Base-by-base conservation (phyloP, 2,329 filamentous ascomycete genomes). In the Penicillium sp. region DNA sequence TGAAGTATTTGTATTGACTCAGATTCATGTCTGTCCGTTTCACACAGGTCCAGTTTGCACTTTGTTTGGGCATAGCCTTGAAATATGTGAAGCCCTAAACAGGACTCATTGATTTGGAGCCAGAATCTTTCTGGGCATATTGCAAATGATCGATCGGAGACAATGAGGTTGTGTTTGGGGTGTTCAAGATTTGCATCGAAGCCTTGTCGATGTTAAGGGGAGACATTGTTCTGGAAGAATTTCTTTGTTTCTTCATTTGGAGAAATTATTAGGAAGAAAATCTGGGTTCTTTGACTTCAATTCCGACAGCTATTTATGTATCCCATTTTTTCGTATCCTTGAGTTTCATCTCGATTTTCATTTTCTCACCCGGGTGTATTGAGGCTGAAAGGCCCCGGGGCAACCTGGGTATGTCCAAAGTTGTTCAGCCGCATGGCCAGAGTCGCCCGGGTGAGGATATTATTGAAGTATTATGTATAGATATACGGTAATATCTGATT, bases 11-110 rank as follows among this genome's bases (percentile, higher is more conserved):
- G 3, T 59, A 52, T 53, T 75, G 73, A 8, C 56, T 62, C n/a
- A 72, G 59, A 37, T 68, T 56, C 66, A 75, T 73, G 26, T 55
- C 57, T 16, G 61, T 66, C 20, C 64, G 65, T 34, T 69, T 67
- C 9, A 65, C 68, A 6, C 66, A 62, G 10, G 49, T 66, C 73
- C 72, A 75, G 32, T 59, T 68, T 48, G 67, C 55, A 43, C 67
- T 66, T 40, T 68, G 63, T 11, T 69, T 69, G n/a, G 67, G 57
- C 20, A 56, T 53, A 11, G 67, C 72, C 50, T 70, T 70, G 61
- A 65, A 68, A 47, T 75, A 69, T n/a, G 66, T 72, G 57, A 69
- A 76, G 3, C 73, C 72, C 52, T 71, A 70, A 8, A 53, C 26
- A 18, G 56, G 56, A 14, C 62, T 55, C 2, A 4, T 11, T 14